Conservation (phyloP, 2,329 filamentous ascomycete species). For the Colletotrichum liriopes region DNA sequence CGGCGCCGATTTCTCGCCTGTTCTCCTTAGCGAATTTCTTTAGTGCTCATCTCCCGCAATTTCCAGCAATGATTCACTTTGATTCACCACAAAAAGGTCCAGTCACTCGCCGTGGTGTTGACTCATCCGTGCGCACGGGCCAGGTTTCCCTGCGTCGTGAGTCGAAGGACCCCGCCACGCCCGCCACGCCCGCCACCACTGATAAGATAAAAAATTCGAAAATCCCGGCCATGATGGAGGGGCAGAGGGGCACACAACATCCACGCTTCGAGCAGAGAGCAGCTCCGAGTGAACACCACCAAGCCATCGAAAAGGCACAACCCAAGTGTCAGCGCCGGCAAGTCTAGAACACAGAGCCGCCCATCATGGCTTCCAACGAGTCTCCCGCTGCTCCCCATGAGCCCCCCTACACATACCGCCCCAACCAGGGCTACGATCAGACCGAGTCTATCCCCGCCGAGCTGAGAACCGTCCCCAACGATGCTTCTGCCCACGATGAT, state of each 20-base stretch:
- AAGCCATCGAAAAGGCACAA: neutral
- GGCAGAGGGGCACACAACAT: conserved; percentile 29
- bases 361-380: conserved; percentile 37
- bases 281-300: neutral
- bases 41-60: conserved; percentile 4
- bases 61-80: conserved; percentile 22
- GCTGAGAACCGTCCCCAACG: conserved; percentile 28
- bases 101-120: conserved; percentile 29
- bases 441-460: conserved; percentile 48
- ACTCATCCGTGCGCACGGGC: conserved; percentile 36
- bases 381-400: conserved; percentile 61
- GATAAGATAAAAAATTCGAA: conserved; percentile 43
- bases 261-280: conserved; percentile 5
- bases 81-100: conserved; percentile 6
- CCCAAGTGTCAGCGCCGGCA: neutral
- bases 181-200: conserved; percentile 31
- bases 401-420: conserved; percentile 61
- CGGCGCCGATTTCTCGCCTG: conserved; percentile 5
- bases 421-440: conserved; percentile 61
- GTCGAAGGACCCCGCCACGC: conserved; percentile 29
- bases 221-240: conserved; percentile 33
- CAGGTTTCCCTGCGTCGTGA: neutral
- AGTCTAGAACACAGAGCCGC: neutral
- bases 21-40: conserved; percentile 4
- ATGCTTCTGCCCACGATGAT: conserved; percentile 39